Conservation (phyloP, 257 asterid genomes). For the Jasminum sambac region DNA sequence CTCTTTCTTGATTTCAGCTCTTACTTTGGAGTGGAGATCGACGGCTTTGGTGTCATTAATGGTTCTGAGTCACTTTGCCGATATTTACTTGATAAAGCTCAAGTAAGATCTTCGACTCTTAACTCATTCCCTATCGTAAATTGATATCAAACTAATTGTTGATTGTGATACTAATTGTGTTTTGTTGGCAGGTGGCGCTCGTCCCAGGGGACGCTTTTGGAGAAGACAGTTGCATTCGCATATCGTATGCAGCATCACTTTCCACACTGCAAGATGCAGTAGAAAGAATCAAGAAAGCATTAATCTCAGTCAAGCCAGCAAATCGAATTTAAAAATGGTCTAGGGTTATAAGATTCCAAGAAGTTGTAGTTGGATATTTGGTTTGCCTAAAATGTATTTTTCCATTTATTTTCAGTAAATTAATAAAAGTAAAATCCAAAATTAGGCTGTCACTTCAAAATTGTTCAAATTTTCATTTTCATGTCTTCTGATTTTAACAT, state of each 20-base stretch:
- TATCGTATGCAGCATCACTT: constrained; percentile 81
- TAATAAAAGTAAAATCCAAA: constrained; percentile 6
- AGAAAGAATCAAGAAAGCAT: constrained; percentile 64
- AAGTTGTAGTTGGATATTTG: background rate
- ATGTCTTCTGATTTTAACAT: background rate
- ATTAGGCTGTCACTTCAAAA: background rate
- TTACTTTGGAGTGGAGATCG: constrained; percentile 62
- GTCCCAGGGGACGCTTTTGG: constrained; percentile 97
- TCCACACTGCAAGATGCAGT: constrained; percentile 67
- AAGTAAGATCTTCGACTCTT: constrained; percentile 43
- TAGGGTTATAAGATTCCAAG: background rate
- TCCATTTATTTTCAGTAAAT: background rate
- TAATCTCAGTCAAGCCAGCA: constrained; percentile 48
- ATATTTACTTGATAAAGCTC: constrained; percentile 82
- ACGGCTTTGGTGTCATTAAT: constrained; percentile 65
- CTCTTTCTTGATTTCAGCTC: constrained; percentile 86
- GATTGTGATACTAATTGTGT: background rate
- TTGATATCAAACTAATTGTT: background rate
- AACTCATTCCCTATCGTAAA: background rate
- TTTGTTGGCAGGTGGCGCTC: constrained; percentile 68
- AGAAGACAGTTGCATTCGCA: constrained; percentile 85
- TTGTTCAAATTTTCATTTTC: background rate
- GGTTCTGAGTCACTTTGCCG: constrained; percentile 89
- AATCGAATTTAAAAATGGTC: constrained; percentile 35
- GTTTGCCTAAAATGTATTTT: background rate